Evolutionary conservation across 495 filamentous ascomycete genomes (phyloP).

Genomic region (Baudoinia panamericana): DNA sequence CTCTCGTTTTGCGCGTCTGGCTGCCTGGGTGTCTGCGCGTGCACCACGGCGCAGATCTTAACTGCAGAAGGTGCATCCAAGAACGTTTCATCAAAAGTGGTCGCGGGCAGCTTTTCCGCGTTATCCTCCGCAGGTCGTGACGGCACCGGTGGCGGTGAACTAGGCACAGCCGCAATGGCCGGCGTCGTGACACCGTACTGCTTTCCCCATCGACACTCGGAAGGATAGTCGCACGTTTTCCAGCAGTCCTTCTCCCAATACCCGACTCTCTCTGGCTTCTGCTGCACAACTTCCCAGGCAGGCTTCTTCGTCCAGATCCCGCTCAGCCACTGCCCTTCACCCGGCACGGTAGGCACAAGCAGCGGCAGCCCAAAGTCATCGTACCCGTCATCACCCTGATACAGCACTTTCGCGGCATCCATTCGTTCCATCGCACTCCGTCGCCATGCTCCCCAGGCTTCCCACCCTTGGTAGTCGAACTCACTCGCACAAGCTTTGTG

Average conservation of each 20-base stretch:
- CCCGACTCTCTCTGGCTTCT: background rate
- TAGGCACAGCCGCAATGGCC: background rate
- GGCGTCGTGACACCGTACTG: constrained; percentile 14
- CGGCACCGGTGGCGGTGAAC: background rate
- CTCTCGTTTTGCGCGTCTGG: constrained; percentile 1
- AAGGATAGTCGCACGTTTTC: constrained; percentile 28
- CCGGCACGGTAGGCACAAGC: background rate
- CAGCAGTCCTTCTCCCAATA: constrained; percentile 26
- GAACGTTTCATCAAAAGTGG: constrained; percentile 16
- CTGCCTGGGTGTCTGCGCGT: too few species aligned
- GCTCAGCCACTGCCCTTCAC: constrained; percentile 3
- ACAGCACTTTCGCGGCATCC: background rate
- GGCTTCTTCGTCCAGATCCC: background rate
- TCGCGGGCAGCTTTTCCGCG: background rate
- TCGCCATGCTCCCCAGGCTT: constrained; percentile 30
- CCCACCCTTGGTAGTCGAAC: constrained; percentile 39
- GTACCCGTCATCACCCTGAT: background rate
- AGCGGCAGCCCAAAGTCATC: background rate
- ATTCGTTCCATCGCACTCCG: constrained; percentile 8
- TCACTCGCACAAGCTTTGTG: constrained; percentile 34
- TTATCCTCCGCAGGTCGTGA: constrained; percentile 1
- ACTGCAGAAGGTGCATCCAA: too few species aligned
- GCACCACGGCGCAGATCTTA: too few species aligned
- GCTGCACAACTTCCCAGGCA: background rate
- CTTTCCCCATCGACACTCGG: constrained; percentile 30